Percentiles rank a stretch among this genome's conserved stretches.
Evolutionary conservation across 2,329 filamentous ascomycete species (phyloP).

Genomic region (Volutella citrinella): DNA sequence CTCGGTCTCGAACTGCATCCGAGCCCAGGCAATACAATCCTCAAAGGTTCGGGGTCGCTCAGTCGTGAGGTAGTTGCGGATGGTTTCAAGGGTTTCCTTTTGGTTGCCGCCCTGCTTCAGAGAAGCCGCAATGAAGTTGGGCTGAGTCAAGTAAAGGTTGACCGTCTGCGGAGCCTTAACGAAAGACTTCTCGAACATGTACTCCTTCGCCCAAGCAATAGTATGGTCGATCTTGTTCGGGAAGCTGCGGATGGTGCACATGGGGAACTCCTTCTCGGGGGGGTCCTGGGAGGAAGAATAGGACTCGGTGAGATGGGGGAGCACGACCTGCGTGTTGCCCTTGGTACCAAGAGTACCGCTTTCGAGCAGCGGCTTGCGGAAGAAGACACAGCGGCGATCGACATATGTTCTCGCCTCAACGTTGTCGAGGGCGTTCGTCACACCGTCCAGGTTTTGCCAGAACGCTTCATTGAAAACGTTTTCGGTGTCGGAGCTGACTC

Average conservation of each 20-base stretch:
- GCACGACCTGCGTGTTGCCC: constrained; percentile 94
- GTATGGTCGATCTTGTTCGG: constrained; percentile 98
- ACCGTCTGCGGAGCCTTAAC: constrained; percentile 91
- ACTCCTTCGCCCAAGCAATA: constrained; percentile 94
- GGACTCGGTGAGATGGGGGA: constrained; percentile 89
- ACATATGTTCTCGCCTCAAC: constrained; percentile 96
- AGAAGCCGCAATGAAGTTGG: constrained; percentile 83
- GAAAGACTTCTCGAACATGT: constrained; percentile 87
- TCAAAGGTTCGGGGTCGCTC: constrained; percentile 91
- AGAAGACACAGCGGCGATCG: constrained; percentile 94
- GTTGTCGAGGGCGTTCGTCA: constrained; percentile 97
- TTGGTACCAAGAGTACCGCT: constrained; percentile 98
- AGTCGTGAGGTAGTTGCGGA: constrained; percentile 85
- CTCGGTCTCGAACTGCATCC: constrained; percentile 90
- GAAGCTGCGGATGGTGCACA: constrained; percentile 97
- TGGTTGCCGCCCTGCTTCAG: constrained; percentile 93
- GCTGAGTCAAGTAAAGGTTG: constrained; percentile 88
- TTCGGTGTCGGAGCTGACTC: constrained; percentile 89
- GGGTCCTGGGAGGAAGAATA: constrained; percentile 95
- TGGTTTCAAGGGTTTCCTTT: constrained; percentile 86
- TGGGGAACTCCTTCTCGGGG: constrained; percentile 97
- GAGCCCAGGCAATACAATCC: constrained; percentile 95
- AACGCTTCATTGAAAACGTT: constrained; percentile 92
- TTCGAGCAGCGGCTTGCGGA: constrained; percentile 93
- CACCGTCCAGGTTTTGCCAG: constrained; percentile 82